phyloP scores from a whole-genome alignment of 805 yeast species.

The Ogataea trehaloabstinens region DNA sequence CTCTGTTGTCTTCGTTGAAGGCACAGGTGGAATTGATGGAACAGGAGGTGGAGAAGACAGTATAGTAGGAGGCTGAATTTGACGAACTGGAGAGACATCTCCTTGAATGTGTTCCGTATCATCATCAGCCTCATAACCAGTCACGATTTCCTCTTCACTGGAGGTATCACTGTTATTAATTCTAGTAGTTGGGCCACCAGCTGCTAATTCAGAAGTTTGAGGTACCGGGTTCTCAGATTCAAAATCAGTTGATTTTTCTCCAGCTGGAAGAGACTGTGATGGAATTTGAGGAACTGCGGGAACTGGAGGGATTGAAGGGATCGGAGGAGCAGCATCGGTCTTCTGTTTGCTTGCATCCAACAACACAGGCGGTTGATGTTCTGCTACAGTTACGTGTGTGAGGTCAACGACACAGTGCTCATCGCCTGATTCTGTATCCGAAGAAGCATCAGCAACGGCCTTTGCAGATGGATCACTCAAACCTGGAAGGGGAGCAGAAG shows the following conservation, averaged over 20 bases:
- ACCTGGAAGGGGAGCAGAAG: slow-evolving; percentile 4
- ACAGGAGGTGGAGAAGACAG: slow-evolving; percentile 7
- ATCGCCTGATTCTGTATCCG: slow-evolving; percentile 4
- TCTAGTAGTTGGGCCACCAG: neutral
- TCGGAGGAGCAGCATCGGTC: slow-evolving; percentile 2
- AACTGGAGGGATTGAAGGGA: slow-evolving; percentile 2
- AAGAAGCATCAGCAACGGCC: slow-evolving; percentile 1
- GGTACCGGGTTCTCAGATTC: neutral
- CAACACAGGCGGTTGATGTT: neutral
- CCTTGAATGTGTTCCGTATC: slow-evolving; percentile 35
- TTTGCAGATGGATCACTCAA: slow-evolving; percentile 4
- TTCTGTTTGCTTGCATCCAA: too few species aligned
- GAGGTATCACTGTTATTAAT: slow-evolving; percentile 7
- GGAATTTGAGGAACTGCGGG: slow-evolving; percentile 13
- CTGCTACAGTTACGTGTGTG: neutral
- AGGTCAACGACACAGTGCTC: slow-evolving; percentile 8
- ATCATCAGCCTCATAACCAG: slow-evolving; percentile 75
- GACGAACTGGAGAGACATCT: slow-evolving; percentile 4
- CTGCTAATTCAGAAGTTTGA: neutral
- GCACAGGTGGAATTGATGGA: slow-evolving; percentile 12
- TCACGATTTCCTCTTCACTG: slow-evolving; percentile 29
- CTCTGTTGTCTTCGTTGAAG: slow-evolving; percentile 4
- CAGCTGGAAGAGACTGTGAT: neutral
- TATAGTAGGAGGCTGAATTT: slow-evolving; percentile 1
- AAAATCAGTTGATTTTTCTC: neutral